phyloP scores from a whole-genome alignment of 2,329 filamentous ascomycete species.

The Alternaria novae-zelandiae region DNA sequence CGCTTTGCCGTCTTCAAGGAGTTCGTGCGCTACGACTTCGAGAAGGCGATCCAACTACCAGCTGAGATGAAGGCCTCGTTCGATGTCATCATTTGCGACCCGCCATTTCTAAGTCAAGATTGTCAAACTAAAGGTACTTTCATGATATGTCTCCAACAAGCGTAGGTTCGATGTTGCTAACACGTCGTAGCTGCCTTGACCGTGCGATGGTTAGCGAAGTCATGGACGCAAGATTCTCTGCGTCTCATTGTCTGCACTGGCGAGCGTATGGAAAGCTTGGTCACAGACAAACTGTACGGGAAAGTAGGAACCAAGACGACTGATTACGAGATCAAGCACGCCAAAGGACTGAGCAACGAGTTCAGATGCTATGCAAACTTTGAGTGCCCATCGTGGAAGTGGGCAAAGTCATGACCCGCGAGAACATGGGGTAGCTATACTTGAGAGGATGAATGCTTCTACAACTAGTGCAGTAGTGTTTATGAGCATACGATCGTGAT shows the following conservation, averaged over 20 bases:
- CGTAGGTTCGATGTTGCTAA: slow-evolving; percentile 7
- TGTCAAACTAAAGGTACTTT: slow-evolving; percentile 75
- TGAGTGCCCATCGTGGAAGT: slow-evolving; percentile 61
- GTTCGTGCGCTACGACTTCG: slow-evolving; percentile 77
- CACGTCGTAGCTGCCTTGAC: slow-evolving; percentile 69
- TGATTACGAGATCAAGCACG: slow-evolving; percentile 71
- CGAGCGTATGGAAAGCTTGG: slow-evolving; percentile 72
- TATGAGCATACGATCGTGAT: background rate
- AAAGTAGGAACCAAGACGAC: slow-evolving; percentile 69
- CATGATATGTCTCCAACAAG: background rate
- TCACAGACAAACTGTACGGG: slow-evolving; percentile 68
- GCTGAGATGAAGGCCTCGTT: slow-evolving; percentile 66
- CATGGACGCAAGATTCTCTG: slow-evolving; percentile 46
- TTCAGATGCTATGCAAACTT: slow-evolving; percentile 83
- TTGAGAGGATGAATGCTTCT: background rate
- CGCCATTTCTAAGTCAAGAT: slow-evolving; percentile 79
- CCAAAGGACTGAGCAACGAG: slow-evolving; percentile 78
- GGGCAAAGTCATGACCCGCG: slow-evolving; percentile 23
- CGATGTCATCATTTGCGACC: slow-evolving; percentile 76
- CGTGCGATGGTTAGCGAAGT: slow-evolving; percentile 72
- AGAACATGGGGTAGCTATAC: background rate
- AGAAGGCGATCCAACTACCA: slow-evolving; percentile 70
- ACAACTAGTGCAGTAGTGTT: background rate
- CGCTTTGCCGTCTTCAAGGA: slow-evolving; percentile 77
- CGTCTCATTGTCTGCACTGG: slow-evolving; percentile 74